These are phyloP conservation scores for Colletotrichum caudatum DNA, from an alignment of 2,329 filamentous ascomycete species.

Conservation along the genomic window DNA sequence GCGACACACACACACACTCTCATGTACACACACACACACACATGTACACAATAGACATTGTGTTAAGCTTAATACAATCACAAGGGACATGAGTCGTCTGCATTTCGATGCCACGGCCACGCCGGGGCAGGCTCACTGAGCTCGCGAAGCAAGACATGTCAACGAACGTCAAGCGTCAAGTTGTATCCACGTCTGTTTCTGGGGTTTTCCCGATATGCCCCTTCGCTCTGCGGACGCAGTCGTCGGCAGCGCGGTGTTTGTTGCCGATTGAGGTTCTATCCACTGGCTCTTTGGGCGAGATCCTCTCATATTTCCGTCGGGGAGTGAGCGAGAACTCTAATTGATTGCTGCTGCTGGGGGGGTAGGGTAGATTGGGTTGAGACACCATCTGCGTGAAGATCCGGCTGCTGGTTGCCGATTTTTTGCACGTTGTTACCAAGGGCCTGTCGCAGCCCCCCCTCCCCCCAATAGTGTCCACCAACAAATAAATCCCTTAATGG, in stretches of 20 bases:
- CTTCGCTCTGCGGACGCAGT: neutral
- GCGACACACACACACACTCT: no score
- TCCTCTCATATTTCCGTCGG: neutral
- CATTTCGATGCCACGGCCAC: no score
- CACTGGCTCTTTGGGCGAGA: no score
- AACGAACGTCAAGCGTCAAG: neutral
- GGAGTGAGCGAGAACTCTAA: slow-evolving; percentile 5
- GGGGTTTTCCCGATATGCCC: neutral
- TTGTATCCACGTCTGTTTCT: no score
- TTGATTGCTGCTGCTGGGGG: no score
- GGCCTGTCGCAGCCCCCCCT: neutral
- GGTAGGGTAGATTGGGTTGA: neutral
- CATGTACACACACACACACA: neutral
- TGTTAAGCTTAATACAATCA: neutral
- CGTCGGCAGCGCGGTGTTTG: neutral
- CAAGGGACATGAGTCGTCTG: neutral
- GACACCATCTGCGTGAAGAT: slow-evolving; percentile 19
- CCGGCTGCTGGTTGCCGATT: slow-evolving; percentile 21
- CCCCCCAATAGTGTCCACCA: neutral
- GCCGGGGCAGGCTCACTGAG: no score
- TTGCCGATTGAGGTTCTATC: neutral
- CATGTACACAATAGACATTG: neutral
- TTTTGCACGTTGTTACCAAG: neutral
- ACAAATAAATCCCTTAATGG: neutral
- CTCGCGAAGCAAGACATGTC: neutral